Conservation (phyloP, 768 basidiomycete genomes). For the Mycena maculata region DNA sequence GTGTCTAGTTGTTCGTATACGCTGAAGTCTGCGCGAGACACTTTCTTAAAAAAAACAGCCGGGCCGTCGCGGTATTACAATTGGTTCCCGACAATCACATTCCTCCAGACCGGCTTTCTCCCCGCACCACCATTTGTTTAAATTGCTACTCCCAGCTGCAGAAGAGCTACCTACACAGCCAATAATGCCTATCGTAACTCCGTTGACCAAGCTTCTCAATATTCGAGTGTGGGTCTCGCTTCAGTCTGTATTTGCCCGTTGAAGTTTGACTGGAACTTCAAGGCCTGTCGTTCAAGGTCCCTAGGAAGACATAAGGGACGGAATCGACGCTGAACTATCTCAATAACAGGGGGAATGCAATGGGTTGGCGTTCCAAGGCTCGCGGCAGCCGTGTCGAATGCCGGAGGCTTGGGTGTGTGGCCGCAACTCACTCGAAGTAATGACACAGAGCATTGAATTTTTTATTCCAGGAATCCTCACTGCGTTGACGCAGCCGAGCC, state of each 20-base stretch:
- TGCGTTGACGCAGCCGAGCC: conserved; percentile 88
- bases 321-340: background rate
- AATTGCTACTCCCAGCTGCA: too few relatives aligned
- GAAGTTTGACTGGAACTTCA: conserved; percentile 38
- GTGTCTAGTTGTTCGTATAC: too few relatives aligned
- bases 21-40: too few relatives aligned
- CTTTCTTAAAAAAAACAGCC: too few relatives aligned
- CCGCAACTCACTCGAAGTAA: background rate
- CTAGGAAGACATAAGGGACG: background rate
- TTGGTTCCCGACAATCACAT: too few relatives aligned
- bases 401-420: conserved; percentile 78
- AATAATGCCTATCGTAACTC: conserved; percentile 59
- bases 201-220: conserved; percentile 71
- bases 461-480: conserved; percentile 74
- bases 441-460: background rate
- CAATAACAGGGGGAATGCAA: conserved; percentile 80
- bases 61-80: too few relatives aligned
- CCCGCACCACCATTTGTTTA: too few relatives aligned
- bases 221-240: conserved; percentile 69
- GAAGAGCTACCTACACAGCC: background rate
- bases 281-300: conserved; percentile 76
- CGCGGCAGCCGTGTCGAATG: conserved; percentile 83
- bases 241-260: conserved; percentile 3
- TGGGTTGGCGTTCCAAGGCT: conserved; percentile 88
- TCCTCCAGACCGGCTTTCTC: too few relatives aligned